These are phyloP conservation scores for Zygnema circumcarinatum DNA, from an alignment of 139 green algal genomes.

Conservation along the genomic window DNA sequence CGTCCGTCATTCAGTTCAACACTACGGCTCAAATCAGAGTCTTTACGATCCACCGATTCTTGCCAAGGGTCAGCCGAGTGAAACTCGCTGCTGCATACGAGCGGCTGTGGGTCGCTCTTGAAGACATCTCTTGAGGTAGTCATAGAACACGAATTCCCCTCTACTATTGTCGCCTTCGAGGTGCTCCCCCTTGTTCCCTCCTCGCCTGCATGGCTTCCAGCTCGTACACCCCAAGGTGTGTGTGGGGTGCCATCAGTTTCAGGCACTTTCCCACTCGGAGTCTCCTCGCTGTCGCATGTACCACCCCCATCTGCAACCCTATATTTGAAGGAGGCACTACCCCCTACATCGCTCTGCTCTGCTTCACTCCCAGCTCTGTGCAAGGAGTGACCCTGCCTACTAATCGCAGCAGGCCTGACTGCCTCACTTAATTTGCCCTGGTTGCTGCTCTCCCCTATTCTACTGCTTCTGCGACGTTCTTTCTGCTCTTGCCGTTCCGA, in stretches of 20 bases:
- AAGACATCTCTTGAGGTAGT: constrained; percentile 17
- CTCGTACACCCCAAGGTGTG: neutral
- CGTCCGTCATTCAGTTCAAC: no score
- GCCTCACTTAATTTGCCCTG: neutral
- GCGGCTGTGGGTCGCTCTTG: neutral
- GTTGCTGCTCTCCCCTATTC: neutral
- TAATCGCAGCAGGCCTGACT: neutral
- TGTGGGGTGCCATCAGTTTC: neutral
- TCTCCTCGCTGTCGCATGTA: neutral
- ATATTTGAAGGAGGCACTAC: neutral
- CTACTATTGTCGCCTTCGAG: neutral
- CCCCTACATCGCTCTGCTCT: neutral
- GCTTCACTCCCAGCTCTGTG: neutral
- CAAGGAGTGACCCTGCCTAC: neutral
- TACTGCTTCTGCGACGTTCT: neutral
- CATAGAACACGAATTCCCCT: neutral
- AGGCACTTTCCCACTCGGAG: neutral
- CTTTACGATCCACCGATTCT: no score
- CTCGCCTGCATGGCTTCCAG: neutral
- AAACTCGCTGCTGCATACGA: no score
- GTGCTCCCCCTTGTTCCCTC: neutral
- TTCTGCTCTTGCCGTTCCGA: neutral
- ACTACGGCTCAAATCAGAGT: no score
- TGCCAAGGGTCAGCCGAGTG: no score
- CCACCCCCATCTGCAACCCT: neutral